Evolutionary conservation across 2,329 filamentous ascomycete species (phyloP).

Genomic region (Phaeosphaeria sp.): DNA sequence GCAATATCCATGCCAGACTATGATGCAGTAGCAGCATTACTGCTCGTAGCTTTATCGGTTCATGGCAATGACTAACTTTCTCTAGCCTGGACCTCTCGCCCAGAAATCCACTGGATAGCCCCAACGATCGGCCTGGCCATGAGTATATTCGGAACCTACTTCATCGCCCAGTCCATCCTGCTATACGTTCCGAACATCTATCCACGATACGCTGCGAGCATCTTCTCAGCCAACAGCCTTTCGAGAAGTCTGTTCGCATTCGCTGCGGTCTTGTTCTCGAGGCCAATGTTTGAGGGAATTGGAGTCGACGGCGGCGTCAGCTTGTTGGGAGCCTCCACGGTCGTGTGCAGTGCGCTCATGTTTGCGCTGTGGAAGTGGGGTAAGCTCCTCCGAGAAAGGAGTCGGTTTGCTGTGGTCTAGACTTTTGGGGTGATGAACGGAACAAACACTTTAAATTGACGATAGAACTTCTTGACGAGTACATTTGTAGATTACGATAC

Average conservation of each 20-base stretch:
- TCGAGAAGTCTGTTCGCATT: conserved; percentile 63
- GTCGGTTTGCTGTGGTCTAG: conserved; percentile 59
- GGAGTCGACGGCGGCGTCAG: conserved; percentile 65
- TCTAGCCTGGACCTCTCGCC: conserved; percentile 66
- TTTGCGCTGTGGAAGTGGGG: conserved; percentile 65
- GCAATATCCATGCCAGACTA: conserved; percentile 22
- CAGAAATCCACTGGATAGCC: conserved; percentile 62
- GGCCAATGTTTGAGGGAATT: conserved; percentile 64
- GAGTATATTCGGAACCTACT: conserved; percentile 51
- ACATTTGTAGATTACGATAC: neutral
- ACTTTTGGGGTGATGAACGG: neutral
- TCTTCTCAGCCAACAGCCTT: conserved; percentile 68
- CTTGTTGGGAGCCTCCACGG: conserved; percentile 59
- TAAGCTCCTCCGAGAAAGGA: conserved; percentile 60
- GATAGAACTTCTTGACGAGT: neutral
- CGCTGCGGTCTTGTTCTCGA: conserved; percentile 64
- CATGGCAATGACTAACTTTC: conserved; percentile 1
- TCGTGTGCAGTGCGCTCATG: conserved; percentile 58
- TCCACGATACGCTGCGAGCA: conserved; percentile 54
- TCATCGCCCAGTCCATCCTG: conserved; percentile 56
- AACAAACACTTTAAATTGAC: neutral
- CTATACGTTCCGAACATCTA: conserved; percentile 71
- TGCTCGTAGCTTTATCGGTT: too few relatives aligned
- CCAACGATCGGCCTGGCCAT: conserved; percentile 60
- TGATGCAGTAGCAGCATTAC: too few relatives aligned